Percentiles rank a stretch among this genome's conserved stretches.
phyloP scores from a whole-genome alignment of 2,329 filamentous ascomycete genomes.

The Colletotrichum zoysiae region DNA sequence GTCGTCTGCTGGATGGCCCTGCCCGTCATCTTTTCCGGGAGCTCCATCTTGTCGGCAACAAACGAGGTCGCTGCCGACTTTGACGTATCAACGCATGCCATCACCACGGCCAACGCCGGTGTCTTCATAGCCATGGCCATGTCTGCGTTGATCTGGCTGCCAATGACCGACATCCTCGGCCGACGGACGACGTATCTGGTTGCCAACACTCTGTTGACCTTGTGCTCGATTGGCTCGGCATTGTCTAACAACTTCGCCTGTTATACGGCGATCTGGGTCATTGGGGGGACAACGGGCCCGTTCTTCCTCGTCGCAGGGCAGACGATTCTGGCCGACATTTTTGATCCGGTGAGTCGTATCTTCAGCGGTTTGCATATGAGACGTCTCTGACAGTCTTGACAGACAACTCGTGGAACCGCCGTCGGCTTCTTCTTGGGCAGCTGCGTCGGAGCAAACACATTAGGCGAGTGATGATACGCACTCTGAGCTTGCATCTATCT shows the following conservation, averaged over 20 bases:
- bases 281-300: conserved; percentile 39
- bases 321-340: conserved; percentile 41
- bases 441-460: conserved; percentile 39
- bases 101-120: conserved; percentile 81
- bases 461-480: conserved; percentile 2
- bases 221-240: conserved; percentile 79
- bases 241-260: conserved; percentile 76
- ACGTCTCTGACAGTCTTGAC: not conserved
- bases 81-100: conserved; percentile 73
- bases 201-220: conserved; percentile 73
- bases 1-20: conserved; percentile 45
- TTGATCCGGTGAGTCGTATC: conserved; percentile 32
- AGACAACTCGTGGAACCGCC: conserved; percentile 40
- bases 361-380: accelerated
- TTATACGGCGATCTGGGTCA: conserved; percentile 57
- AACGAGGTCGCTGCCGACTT: conserved; percentile 79
- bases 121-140: conserved; percentile 82
- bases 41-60: conserved; percentile 78
- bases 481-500: not conserved
- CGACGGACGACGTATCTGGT: conserved; percentile 52
- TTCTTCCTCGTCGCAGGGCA: conserved; percentile 41
- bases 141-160: conserved; percentile 78
- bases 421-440: conserved; percentile 42
- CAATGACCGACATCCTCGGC: conserved; percentile 64
- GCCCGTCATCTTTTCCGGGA: conserved; percentile 82